These are phyloP conservation scores for Phytophthora podocarpi DNA, from an alignment of 352 stramenopile species.

Conservation along the genomic window DNA sequence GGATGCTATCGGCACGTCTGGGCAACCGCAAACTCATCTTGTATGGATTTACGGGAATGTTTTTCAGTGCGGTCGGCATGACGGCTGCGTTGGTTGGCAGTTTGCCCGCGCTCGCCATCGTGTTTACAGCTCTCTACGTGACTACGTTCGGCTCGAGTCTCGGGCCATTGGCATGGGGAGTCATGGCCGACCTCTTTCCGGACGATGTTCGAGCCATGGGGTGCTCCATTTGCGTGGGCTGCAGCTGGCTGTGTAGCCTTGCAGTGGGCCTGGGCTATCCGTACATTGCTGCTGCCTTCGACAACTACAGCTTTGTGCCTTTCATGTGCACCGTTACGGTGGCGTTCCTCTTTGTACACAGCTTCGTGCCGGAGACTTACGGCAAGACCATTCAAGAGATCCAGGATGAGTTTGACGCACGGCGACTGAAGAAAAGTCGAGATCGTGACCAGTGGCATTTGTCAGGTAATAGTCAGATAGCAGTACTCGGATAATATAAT, in stretches of 20 bases:
- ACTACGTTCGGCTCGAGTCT: constrained; percentile 53
- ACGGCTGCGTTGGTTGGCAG: constrained; percentile 40
- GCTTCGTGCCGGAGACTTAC: constrained; percentile 62
- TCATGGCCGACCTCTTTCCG: constrained; percentile 63
- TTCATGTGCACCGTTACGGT: constrained; percentile 55
- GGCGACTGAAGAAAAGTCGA: constrained; percentile 2
- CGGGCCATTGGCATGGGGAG: constrained; percentile 55
- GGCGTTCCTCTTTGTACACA: constrained; percentile 47
- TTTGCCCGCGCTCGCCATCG: constrained; percentile 45
- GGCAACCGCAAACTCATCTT: constrained; percentile 63
- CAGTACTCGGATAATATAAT: constrained; percentile 28
- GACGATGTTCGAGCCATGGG: constrained; percentile 56
- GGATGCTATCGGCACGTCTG: constrained; percentile 38
- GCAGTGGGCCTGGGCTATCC: constrained; percentile 57
- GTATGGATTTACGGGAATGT: constrained; percentile 52
- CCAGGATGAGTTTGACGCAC: constrained; percentile 44
- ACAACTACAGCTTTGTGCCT: constrained; percentile 53
- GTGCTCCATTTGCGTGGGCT: constrained; percentile 51
- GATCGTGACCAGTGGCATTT: constrained; percentile 18
- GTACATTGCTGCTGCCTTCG: constrained; percentile 51
- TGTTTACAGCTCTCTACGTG: constrained; percentile 60
- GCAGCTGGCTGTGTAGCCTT: constrained; percentile 60
- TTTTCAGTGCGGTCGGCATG: constrained; percentile 49
- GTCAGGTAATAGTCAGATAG: constrained; percentile 28
- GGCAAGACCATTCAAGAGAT: constrained; percentile 73